Conservation (phyloP, 306 rosid species). For the Fragaria ananassa region DNA sequence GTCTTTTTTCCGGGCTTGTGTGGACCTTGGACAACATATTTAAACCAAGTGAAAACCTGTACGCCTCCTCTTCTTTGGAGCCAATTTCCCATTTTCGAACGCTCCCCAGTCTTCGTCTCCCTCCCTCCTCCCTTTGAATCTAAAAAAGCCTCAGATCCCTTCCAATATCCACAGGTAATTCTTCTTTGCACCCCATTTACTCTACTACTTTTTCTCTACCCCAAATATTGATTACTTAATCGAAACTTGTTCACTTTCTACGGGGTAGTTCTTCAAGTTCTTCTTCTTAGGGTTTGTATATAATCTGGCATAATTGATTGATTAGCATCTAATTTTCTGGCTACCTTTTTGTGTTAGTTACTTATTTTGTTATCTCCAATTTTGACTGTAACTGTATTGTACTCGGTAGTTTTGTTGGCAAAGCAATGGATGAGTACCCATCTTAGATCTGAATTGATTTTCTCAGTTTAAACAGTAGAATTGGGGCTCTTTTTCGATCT, state of each 20-base stretch:
- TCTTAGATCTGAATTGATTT: not conserved
- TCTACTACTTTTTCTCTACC: no score
- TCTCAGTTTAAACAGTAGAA: not conserved
- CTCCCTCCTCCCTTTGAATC: not conserved
- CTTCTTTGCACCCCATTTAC: not conserved
- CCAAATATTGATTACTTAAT: not conserved
- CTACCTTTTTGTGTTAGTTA: not conserved
- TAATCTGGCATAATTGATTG: not conserved
- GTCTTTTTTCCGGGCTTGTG: no score
- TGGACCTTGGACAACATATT: no score
- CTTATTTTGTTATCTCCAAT: not conserved
- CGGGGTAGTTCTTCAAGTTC: not conserved
- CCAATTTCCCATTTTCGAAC: not conserved
- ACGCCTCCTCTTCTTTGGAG: slow-evolving; percentile 8
- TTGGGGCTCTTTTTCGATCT: not conserved
- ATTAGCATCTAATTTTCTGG: not conserved
- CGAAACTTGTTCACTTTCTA: not conserved
- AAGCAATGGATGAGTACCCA: not conserved
- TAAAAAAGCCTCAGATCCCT: not conserved
- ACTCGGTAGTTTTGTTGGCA: not conserved
- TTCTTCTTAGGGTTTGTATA: not conserved
- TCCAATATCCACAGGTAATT: not conserved
- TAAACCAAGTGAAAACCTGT: not conserved
- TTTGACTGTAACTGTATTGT: no score
- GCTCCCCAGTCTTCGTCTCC: not conserved